Base-by-base conservation (phyloP, 2,329 filamentous ascomycete species). In the Xylaria sp. region DNA sequence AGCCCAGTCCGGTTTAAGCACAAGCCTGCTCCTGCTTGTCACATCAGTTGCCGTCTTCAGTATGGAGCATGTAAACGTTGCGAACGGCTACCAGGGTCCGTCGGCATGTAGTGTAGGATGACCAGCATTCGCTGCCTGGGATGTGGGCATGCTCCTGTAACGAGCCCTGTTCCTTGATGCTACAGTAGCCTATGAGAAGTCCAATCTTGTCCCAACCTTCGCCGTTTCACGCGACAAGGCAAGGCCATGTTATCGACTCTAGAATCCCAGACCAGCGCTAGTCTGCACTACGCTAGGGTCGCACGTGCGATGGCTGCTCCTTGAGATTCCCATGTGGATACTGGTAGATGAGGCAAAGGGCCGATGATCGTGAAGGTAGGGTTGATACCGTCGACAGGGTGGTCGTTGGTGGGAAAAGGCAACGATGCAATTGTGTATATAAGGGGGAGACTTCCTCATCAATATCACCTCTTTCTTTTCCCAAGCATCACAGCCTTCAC, bases 311-410 rank as follows among this genome's bases (percentile, higher is more conserved):
- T 55, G 55, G 55, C 65, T 51, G 56, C 34, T 46, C 57, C 47
- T 58, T 59, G 65, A 61, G 16, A 62, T 58, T 16, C 16, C 66
- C 65, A 68, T 69, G 67, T 49, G 16, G 16, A 18, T 8, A 49
- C 8, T 42, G 47, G 66, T 61, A 65, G 60, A 48, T 51, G 50
- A 54, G 46, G 48, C 51, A 3, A 8, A 49, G 49, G 55, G 37
- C 55, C 58, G 60, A 52, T 53, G 60, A 51, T 56, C 62, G 52
- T 64, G 23, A 30, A 60, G 66, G 68, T 69, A 69, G 69, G 67
- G 66, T 69, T 69, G 58, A 65, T 54, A 62, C 63, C 11, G 9
- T 46, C 10, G 42, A 54, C 57, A 58, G 59, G 53, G 44, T 51
- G 37, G 53, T 57, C 51, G 52, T 56, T 34, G 52, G 54, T 51